Conservation (phyloP, 2,329 filamentous ascomycete genomes). For the Pseudodiploospora longispora region DNA sequence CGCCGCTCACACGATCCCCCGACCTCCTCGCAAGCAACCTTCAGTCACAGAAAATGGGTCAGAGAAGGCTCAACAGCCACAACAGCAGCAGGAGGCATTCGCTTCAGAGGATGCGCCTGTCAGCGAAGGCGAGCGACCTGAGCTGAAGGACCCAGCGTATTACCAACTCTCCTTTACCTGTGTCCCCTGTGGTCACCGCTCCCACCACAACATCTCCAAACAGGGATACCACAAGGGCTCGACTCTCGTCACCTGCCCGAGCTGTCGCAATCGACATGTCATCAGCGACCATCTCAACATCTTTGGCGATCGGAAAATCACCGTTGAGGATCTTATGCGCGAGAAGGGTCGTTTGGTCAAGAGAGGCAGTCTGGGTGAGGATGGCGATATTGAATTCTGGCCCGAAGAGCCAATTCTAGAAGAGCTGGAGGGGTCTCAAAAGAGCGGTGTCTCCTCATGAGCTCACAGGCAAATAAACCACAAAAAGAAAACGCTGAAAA, state of each 20-base stretch:
- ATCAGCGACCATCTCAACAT: conserved; percentile 83
- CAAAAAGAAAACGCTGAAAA: no score
- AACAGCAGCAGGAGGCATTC: neutral
- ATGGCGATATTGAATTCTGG: conserved; percentile 92
- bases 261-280: conserved; percentile 78
- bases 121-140: conserved; percentile 22
- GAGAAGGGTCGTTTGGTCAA: conserved; percentile 69
- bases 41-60: neutral
- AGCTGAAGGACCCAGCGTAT: conserved; percentile 46
- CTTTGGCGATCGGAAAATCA: conserved; percentile 62
- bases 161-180: conserved; percentile 93
- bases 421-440: conserved; percentile 12
- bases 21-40: conserved; percentile 16
- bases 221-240: conserved; percentile 92
- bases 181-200: conserved; percentile 71
- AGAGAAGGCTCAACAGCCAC: conserved; percentile 6
- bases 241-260: conserved; percentile 79
- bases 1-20: conserved; percentile 29
- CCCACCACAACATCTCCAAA: conserved; percentile 80
- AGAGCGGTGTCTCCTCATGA: neutral
- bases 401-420: conserved; percentile 49
- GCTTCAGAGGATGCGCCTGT: conserved; percentile 11
- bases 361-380: conserved; percentile 60
- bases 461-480: no score
- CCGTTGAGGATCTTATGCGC: conserved; percentile 68